phyloP scores from a whole-genome alignment of 805 yeast species.

The Yarrowia divulgata region DNA sequence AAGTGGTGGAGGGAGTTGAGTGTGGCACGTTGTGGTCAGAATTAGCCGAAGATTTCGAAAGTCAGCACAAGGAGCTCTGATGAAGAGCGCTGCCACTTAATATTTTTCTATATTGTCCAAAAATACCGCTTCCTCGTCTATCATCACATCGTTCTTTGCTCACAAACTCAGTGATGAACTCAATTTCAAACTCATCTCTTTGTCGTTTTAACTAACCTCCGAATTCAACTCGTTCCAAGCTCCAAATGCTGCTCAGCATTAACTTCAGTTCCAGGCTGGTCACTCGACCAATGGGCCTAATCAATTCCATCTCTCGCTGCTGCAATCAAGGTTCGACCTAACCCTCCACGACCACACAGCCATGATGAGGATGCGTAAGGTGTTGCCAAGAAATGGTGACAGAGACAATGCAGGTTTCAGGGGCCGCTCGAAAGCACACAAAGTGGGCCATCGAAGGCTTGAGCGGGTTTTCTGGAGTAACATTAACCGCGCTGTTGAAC shows the following conservation, averaged over 20 bases:
- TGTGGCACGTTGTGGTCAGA: no score
- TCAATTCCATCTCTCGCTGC: conserved; percentile 12
- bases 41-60: no score
- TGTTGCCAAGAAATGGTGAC: neutral
- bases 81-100: no score
- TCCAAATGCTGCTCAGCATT: neutral
- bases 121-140: no score
- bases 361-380: neutral
- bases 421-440: neutral
- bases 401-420: conserved; percentile 4
- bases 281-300: conserved; percentile 17
- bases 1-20: no score
- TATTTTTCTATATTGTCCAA: no score
- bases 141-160: neutral
- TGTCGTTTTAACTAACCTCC: neutral
- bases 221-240: neutral
- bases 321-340: neutral
- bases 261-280: neutral
- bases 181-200: neutral
- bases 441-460: neutral
- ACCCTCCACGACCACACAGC: neutral
- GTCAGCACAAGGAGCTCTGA: no score
- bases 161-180: neutral
- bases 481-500: neutral
- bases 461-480: neutral